These are phyloP conservation scores for Tetrahymena malaccensis DNA, from an alignment of 73 alveolate species.

Conservation along the genomic window DNA sequence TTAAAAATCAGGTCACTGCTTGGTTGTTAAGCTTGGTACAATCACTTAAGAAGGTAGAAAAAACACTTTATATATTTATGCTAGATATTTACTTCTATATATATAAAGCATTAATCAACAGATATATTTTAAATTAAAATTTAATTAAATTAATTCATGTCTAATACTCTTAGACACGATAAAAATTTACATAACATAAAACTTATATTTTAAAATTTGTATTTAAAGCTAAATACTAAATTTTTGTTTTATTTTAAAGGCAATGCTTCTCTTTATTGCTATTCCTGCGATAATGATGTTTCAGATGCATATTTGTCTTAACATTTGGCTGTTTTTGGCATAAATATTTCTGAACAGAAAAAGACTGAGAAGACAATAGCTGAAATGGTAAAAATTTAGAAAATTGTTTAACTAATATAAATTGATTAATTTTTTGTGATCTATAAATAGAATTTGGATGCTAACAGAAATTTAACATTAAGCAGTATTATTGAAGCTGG, in stretches of 20 bases:
- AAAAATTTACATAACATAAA: not conserved
- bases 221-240: too few species aligned
- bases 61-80: conserved; percentile 84
- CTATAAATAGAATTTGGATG: conserved; percentile 54
- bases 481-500: conserved; percentile 96
- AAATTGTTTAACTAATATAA: not conserved
- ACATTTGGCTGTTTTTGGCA: conserved; percentile 86
- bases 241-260: conserved; percentile 46
- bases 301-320: conserved; percentile 67
- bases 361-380: conserved; percentile 98
- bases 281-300: conserved; percentile 94
- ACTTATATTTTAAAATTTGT: not conserved
- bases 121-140: not conserved
- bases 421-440: not conserved
- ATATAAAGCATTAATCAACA: not conserved
- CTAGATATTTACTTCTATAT: not conserved
- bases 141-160: not conserved
- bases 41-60: conserved; percentile 99
- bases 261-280: conserved; percentile 90
- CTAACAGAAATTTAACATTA: conserved; percentile 78
- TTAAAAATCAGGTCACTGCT: conserved; percentile 72
- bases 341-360: conserved; percentile 76
- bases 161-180: not conserved
- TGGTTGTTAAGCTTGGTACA: conserved; percentile 98
- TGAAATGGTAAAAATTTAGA: conserved; percentile 60